Base-by-base conservation (phyloP, 176 grass and related monocot species). In the Ananas comosus region DNA sequence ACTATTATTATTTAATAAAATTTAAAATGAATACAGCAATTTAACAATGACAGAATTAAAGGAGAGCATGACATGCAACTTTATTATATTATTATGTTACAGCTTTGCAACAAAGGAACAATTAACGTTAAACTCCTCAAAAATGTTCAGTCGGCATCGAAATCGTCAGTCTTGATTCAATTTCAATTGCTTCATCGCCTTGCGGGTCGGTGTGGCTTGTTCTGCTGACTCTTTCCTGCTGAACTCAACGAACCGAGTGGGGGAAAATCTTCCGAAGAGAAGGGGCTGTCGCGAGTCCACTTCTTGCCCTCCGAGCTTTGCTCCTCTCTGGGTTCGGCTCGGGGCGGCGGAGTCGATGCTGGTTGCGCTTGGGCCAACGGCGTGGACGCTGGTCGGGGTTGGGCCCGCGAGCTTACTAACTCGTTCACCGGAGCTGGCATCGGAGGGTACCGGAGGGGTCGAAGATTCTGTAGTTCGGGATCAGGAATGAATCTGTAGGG, bases 401-500 rank as follows among this genome's bases (percentile, higher is more conserved):
- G 14, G 17, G 53, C 13, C 0, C 16, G 16, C 53, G 5, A 7
- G 5, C 53, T 14, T 57, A 4, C 53, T 57, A 6, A 13, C 53
- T 16, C 13, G 4, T 57, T 57, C 53, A 57, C 53, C 7, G 53
- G 53, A 18, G 14, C 17, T 16, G 17, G 16, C 1, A 2, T 57
- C 9, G 12, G 17, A 6, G 13, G 53, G 17, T 14, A 57, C 7
- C 4, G 53, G 13, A 57, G 13, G 53, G 53, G 53, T 57, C 0
- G 53, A 57, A 57, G 53, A 57, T 74, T 69, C 49, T 64, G 13
- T 67, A 90, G 42, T 65, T 77, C 79, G 17, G 64, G 51, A 19
- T 91, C 81, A 0, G 78, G 27, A 13, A 5, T 68, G 61, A 78
- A 81, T 1, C 54, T 64, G 72, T 69, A 79, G 0, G 81, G 80